phyloP scores from a whole-genome alignment of 2,329 filamentous ascomycete species.

The Biscogniauxia marginata region DNA sequence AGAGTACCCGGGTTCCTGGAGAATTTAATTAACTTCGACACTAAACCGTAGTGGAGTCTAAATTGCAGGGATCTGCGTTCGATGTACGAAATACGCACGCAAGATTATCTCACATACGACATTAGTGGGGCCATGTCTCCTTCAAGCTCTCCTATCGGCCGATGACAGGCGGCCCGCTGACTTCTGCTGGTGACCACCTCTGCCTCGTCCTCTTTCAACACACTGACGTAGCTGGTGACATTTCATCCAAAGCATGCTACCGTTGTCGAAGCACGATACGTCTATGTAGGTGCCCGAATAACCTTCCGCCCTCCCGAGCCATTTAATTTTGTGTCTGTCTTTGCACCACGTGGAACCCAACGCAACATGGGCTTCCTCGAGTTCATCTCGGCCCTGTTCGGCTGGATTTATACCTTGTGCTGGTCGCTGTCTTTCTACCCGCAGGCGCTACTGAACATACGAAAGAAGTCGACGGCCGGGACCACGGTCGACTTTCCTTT shows the following conservation, averaged over 20 bases:
- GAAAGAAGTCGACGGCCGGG: constrained; percentile 74
- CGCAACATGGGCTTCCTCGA: constrained; percentile 42
- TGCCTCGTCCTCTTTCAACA: background rate
- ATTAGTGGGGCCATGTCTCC: background rate
- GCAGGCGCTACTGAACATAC: constrained; percentile 78
- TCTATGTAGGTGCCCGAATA: background rate
- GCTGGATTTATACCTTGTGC: constrained; percentile 72
- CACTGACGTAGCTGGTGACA: too few relatives aligned
- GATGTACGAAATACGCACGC: background rate
- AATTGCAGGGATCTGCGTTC: background rate
- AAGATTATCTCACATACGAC: background rate
- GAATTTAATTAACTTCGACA: background rate
- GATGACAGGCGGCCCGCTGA: background rate
- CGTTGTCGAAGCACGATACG: background rate
- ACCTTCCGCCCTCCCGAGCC: background rate
- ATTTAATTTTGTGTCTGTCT: background rate
- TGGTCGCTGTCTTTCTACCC: constrained; percentile 95
- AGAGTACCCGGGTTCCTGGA: background rate
- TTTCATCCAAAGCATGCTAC: too few relatives aligned
- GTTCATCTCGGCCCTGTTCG: constrained; percentile 58
- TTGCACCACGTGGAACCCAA: background rate
- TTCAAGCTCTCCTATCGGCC: background rate
- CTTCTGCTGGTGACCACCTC: background rate
- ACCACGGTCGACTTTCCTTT: constrained; percentile 86
- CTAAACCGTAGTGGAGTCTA: too few relatives aligned